These are phyloP conservation scores for Debaryomyces singareniensis DNA, from an alignment of 1,139 yeast genomes.

Conservation along the genomic window DNA sequence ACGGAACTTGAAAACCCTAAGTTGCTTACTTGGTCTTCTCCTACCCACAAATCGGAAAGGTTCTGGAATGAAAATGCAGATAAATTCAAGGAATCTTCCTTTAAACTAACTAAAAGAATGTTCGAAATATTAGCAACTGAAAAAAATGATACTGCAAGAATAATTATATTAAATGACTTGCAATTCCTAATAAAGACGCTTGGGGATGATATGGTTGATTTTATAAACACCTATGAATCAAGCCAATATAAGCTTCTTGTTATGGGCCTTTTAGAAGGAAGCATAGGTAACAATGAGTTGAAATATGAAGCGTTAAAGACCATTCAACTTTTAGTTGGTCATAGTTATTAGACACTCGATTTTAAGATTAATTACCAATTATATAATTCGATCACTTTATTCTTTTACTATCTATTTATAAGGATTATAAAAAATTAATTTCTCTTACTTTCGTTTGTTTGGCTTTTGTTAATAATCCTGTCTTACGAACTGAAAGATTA, in stretches of 20 bases:
- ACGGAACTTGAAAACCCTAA: constrained; percentile 79
- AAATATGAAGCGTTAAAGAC: constrained; percentile 94
- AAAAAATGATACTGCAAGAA: constrained; percentile 19
- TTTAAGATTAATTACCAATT: too few species aligned
- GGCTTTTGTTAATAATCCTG: too few species aligned
- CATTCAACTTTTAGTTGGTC: constrained; percentile 86
- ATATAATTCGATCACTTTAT: too few species aligned
- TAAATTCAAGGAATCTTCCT: constrained; percentile 71
- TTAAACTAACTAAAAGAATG: constrained; percentile 58
- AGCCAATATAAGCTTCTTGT: constrained; percentile 60
- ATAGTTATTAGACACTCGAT: too few species aligned
- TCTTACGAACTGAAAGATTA: too few species aligned
- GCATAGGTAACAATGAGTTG: constrained; percentile 71
- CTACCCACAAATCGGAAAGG: constrained; percentile 81
- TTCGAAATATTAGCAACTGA: constrained; percentile 28
- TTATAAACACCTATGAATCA: constrained; percentile 58
- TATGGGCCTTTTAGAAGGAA: constrained; percentile 75
- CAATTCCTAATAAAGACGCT: constrained; percentile 37
- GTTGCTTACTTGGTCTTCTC: constrained; percentile 76
- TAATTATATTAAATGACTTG: constrained; percentile 51
- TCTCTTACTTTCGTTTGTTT: too few species aligned
- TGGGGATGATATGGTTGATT: constrained; percentile 61
- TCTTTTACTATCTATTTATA: too few species aligned
- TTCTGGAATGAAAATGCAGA: constrained; percentile 84
- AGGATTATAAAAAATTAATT: too few species aligned